These are phyloP conservation scores for Xylona heveae DNA, from an alignment of 495 filamentous ascomycete species.

Conservation along the genomic window DNA sequence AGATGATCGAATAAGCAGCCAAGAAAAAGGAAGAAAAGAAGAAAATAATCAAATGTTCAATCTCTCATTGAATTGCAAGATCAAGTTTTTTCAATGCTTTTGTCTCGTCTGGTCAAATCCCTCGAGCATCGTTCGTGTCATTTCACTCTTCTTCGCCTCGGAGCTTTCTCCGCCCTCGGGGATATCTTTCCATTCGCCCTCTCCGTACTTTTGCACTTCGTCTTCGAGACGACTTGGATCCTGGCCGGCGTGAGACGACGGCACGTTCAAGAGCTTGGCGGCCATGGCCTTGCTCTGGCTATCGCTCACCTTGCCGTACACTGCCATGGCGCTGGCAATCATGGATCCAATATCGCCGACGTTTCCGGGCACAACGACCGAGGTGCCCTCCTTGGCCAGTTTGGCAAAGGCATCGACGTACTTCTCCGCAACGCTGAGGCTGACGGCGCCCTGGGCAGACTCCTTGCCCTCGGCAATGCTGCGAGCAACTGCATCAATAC, in stretches of 20 bases:
- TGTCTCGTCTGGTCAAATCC: conserved; percentile 29
- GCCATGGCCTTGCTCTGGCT: conserved; percentile 54
- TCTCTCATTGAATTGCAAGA: too few relatives aligned
- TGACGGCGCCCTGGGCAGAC: conserved; percentile 61
- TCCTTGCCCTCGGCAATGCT: conserved; percentile 48
- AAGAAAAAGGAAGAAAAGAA: too few relatives aligned
- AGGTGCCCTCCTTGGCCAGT: conserved; percentile 80
- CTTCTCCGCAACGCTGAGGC: conserved; percentile 81
- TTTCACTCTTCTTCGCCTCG: conserved; percentile 14
- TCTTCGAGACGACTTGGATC: conserved; percentile 6
- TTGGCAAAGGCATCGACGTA: conserved; percentile 92
- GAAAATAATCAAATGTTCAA: too few relatives aligned
- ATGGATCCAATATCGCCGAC: conserved; percentile 92
- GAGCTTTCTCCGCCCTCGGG: conserved; percentile 1
- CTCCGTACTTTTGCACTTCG: conserved; percentile 11
- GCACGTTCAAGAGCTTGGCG: conserved; percentile 15
- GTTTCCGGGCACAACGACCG: conserved; percentile 88
- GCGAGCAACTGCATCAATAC: conserved; percentile 66
- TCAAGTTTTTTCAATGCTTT: conserved; percentile 19
- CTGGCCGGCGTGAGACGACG: not conserved
- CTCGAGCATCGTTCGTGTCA: conserved; percentile 27
- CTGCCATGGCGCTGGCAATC: conserved; percentile 90
- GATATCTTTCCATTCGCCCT: conserved; percentile 2
- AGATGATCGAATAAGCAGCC: too few relatives aligned
- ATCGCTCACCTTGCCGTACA: conserved; percentile 84